Conservation (phyloP, 1,284 basidiomycete species). For the Naganishia sp. region DNA sequence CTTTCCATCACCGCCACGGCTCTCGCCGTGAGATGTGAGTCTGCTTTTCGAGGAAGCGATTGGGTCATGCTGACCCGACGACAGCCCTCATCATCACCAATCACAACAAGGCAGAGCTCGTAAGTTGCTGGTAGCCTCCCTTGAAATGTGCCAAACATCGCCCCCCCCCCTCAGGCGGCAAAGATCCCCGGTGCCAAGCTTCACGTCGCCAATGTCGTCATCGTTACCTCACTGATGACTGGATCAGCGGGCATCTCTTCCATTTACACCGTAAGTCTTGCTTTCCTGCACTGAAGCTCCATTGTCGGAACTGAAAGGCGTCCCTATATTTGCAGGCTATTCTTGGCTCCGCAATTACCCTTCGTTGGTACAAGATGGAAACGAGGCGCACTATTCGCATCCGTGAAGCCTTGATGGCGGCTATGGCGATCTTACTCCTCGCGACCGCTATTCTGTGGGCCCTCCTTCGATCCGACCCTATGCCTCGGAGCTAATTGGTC, state of each 20-base stretch:
- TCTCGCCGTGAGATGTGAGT: slow-evolving; percentile 27
- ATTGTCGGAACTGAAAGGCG: background rate
- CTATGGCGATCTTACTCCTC: slow-evolving; percentile 21
- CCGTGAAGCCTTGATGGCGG: slow-evolving; percentile 21
- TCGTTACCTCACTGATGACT: slow-evolving; percentile 18
- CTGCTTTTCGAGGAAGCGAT: background rate
- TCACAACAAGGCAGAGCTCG: slow-evolving; percentile 21
- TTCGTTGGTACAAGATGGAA: slow-evolving; percentile 28
- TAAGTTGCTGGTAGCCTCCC: background rate
- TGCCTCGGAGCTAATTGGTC: too few species aligned
- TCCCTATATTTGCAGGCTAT: background rate
- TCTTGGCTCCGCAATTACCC: slow-evolving; percentile 17
- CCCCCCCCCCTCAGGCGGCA: background rate
- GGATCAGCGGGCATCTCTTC: slow-evolving; percentile 16
- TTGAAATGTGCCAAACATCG: background rate
- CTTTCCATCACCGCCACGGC: slow-evolving; percentile 21
- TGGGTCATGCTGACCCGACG: background rate
- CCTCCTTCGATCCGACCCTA: background rate
- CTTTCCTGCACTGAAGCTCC: background rate
- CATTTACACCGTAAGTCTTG: slow-evolving; percentile 24
- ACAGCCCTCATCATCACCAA: slow-evolving; percentile 21
- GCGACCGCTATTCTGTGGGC: slow-evolving; percentile 24
- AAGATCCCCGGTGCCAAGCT: slow-evolving; percentile 24
- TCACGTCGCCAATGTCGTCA: slow-evolving; percentile 19
- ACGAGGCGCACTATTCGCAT: slow-evolving; percentile 26